Base-by-base conservation (phyloP, 2,329 filamentous ascomycete genomes). In the Penicillium psychrosexuale region DNA sequence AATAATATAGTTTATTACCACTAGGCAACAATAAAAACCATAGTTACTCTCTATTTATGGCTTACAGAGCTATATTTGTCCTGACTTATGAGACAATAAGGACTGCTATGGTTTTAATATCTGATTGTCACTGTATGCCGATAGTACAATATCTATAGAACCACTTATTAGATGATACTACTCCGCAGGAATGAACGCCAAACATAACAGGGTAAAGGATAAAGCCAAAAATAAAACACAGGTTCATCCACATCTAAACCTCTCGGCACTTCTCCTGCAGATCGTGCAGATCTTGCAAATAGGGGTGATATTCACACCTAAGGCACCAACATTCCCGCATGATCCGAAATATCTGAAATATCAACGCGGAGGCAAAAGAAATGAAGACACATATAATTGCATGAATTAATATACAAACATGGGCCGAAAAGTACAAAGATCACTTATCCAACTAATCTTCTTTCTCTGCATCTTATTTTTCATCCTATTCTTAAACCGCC, bases 401-500 rank as follows among this genome's bases (percentile, higher is more conserved):
- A 53, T 47, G 30, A 47, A 42, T 49, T 47, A 27, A 53, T 22
- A 45, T n/a, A 22, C 39, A 61, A 46, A 38, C 19, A 65, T 77
- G 75, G 66, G 68, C 50, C 72, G 74, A n/a, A 71, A 60, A 47
- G 68, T 72, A 11, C 68, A 67, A 46, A 69, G 67, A 62, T 64
- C 71, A 24, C 46, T 75, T 22, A 57, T 68, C 28, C 69, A 78
- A 40, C 53, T 76, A 6, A 42, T 64, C 24, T 40, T 75, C n/a
- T 76, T 77, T 61, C 48, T 58, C 36, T 48, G 53, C 37, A 63
- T 72, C 9, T 53, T 78, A 6, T 58, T 66, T 15, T 59, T 76
- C 13, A 69, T 78, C 36, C 46, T 78, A 33, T 76, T 64, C 56
- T 58, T 75, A 5, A 75, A 73, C 45, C 64, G 66, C 2, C 68